Conservation (phyloP, 768 basidiomycete genomes). For the Kwoniella dejecticola region DNA sequence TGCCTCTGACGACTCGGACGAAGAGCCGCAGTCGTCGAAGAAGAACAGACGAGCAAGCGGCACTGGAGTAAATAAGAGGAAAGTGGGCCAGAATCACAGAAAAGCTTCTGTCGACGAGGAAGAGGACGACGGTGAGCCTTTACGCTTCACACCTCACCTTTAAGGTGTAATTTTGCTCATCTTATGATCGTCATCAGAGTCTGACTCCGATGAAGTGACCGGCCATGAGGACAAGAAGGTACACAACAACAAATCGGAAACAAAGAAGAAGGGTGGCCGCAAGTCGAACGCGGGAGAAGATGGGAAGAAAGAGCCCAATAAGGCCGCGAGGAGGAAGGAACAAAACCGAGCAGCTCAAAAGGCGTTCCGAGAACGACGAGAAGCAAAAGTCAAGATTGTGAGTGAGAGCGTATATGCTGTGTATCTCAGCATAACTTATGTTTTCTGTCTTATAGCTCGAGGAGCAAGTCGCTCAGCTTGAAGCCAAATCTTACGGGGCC, state of each 20-base stretch:
- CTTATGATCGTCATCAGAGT: constrained; percentile 31
- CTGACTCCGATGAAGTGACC: constrained; percentile 33
- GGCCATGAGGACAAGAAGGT: constrained; percentile 47
- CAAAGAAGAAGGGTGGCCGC: constrained; percentile 32
- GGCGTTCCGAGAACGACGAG: constrained; percentile 94
- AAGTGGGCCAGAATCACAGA: constrained; percentile 27
- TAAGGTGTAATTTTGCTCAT: too few relatives aligned
- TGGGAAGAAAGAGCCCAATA: constrained; percentile 27
- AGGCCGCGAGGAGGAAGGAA: constrained; percentile 76
- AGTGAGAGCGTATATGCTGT: constrained; percentile 53
- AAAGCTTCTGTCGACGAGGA: constrained; percentile 34
- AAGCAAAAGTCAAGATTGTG: constrained; percentile 95
- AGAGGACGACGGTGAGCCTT: constrained; percentile 24
- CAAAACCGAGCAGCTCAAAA: constrained; percentile 97
- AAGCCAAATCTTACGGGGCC: constrained; percentile 74
- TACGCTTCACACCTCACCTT: too few relatives aligned
- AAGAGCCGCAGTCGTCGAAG: background rate
- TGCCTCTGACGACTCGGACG: constrained; percentile 31
- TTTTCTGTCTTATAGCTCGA: constrained; percentile 65
- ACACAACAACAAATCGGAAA: constrained; percentile 26
- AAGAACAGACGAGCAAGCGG: constrained; percentile 11
- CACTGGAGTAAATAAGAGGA: constrained; percentile 31
- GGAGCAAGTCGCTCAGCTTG: constrained; percentile 83
- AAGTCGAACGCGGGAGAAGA: constrained; percentile 32
- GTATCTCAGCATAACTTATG: constrained; percentile 11